Evolutionary conservation across 2,329 filamentous ascomycete genomes (phyloP).

Genomic region (Exophiala aquamarina): DNA sequence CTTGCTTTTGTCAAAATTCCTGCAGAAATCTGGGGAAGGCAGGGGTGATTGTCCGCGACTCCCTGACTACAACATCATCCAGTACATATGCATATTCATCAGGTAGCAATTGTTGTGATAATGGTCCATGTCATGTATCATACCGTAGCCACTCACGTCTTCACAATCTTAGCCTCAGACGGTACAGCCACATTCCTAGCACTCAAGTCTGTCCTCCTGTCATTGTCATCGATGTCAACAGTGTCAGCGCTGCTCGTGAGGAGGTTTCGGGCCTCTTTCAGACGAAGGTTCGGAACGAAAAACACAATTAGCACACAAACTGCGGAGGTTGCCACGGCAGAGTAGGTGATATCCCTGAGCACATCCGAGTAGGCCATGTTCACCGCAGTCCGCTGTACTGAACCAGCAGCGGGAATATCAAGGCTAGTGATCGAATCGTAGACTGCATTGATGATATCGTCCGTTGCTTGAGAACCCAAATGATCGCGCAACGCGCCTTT

Average conservation of each 20-base stretch:
- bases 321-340: constrained; percentile 29
- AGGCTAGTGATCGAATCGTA: constrained; percentile 48
- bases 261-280: constrained; percentile 1
- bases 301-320: constrained; percentile 29
- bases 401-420: constrained; percentile 41
- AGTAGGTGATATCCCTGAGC: constrained; percentile 32
- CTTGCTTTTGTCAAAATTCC: too few relatives aligned
- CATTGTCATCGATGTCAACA: too few relatives aligned
- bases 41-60: too few relatives aligned
- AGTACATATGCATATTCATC: too few relatives aligned
- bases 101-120: too few relatives aligned
- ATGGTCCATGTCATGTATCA: too few relatives aligned
- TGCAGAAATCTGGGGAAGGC: too few relatives aligned
- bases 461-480: constrained; percentile 35
- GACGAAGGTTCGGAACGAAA: constrained; percentile 26
- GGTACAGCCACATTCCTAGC: too few relatives aligned
- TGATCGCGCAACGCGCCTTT: constrained; percentile 36
- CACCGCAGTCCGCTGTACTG: constrained; percentile 41
- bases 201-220: too few relatives aligned
- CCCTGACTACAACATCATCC: too few relatives aligned
- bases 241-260: neutral
- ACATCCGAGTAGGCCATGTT: constrained; percentile 38
- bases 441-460: constrained; percentile 36
- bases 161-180: too few relatives aligned
- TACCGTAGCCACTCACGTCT: too few relatives aligned